Evolutionary conservation across 306 rosid genomes (phyloP).

Genomic region (Cajanus cajan): DNA sequence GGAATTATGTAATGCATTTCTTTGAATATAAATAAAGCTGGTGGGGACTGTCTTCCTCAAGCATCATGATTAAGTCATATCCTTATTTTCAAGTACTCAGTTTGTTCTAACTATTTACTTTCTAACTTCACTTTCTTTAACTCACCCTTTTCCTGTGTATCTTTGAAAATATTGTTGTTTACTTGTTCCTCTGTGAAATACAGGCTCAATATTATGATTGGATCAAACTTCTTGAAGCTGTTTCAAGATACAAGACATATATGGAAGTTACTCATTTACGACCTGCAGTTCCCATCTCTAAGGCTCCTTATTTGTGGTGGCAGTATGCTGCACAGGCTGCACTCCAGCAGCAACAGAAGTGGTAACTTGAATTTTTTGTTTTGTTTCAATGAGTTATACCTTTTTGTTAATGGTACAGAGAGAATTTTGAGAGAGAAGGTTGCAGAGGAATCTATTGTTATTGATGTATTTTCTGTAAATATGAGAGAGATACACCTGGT

Average conservation of each 20-base stretch:
- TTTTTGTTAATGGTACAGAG: neutral
- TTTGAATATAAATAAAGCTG: too few relatives aligned
- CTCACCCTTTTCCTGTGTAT: neutral
- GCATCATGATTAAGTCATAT: too few relatives aligned
- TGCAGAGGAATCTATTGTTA: neutral
- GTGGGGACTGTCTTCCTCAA: too few relatives aligned
- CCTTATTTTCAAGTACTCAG: too few relatives aligned
- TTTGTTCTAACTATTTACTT: neutral
- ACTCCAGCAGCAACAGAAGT: slow-evolving; percentile 84
- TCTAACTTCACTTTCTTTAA: neutral
- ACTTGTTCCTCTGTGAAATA: slow-evolving; percentile 10
- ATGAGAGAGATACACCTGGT: neutral
- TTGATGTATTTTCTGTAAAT: neutral
- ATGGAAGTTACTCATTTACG: slow-evolving; percentile 86
- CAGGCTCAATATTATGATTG: slow-evolving; percentile 91
- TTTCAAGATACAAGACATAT: slow-evolving; percentile 78
- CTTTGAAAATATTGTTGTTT: slow-evolving; percentile 1
- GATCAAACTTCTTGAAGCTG: slow-evolving; percentile 88
- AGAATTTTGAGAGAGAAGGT: neutral
- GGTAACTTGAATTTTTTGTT: slow-evolving; percentile 51
- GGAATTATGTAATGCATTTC: too few relatives aligned
- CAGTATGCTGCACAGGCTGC: slow-evolving; percentile 80
- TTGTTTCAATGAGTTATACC: slow-evolving; percentile 14
- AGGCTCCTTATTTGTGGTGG: slow-evolving; percentile 79
- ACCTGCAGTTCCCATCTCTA: slow-evolving; percentile 69